These are phyloP conservation scores for Triadica sebifera DNA, from an alignment of 345 rosid genomes.

Conservation along the genomic window DNA sequence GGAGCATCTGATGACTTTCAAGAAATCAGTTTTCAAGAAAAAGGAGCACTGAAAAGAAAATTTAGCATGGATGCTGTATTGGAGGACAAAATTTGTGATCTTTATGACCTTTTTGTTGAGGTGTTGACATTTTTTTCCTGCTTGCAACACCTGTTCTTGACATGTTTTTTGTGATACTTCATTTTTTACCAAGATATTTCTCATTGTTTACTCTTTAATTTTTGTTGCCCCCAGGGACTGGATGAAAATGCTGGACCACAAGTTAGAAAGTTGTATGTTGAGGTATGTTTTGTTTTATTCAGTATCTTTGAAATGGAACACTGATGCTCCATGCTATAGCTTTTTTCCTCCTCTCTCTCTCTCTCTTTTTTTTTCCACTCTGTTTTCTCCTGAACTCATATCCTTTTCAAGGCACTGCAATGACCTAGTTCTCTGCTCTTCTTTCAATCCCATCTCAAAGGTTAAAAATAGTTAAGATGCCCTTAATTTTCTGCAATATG, in stretches of 20 bases:
- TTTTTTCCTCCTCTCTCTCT: neutral
- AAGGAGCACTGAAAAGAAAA: slow-evolving; percentile 48
- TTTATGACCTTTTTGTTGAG: slow-evolving; percentile 86
- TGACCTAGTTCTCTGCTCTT: neutral
- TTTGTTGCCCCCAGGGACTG: slow-evolving; percentile 56
- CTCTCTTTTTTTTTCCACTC: neutral
- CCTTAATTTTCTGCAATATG: slow-evolving; percentile 13
- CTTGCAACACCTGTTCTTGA: slow-evolving; percentile 16
- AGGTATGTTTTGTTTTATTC: slow-evolving; percentile 32
- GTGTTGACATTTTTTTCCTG: slow-evolving; percentile 34
- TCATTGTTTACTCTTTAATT: slow-evolving; percentile 17
- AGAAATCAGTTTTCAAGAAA: slow-evolving; percentile 52
- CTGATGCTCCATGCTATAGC: neutral
- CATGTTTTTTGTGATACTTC: neutral
- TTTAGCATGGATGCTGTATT: slow-evolving; percentile 58
- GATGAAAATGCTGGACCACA: slow-evolving; percentile 86
- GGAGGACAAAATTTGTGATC: slow-evolving; percentile 93
- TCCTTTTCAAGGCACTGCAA: neutral
- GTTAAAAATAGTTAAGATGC: neutral
- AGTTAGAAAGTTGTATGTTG: slow-evolving; percentile 77
- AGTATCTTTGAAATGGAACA: neutral
- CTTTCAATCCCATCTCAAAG: neutral
- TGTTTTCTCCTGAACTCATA: neutral
- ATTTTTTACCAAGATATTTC: slow-evolving; percentile 1
- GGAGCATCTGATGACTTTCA: slow-evolving; percentile 71